phyloP scores from a whole-genome alignment of 495 filamentous ascomycete genomes.

The Penicillium cinerascens region DNA sequence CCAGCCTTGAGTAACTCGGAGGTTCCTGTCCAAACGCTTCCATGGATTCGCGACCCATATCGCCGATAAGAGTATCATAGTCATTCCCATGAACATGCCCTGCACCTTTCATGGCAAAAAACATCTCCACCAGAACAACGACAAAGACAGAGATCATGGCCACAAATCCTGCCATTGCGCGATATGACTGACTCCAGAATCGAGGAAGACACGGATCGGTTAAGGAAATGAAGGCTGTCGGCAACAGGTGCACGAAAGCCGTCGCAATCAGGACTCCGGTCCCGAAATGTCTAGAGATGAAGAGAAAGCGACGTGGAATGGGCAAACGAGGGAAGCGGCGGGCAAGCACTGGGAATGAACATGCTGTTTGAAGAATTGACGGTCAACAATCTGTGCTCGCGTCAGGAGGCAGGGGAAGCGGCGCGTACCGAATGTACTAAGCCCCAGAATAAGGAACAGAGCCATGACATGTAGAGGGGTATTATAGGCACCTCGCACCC shows the following conservation, averaged over 20 bases:
- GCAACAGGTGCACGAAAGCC: slow-evolving; percentile 83
- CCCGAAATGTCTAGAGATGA: slow-evolving; percentile 78
- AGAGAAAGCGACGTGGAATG: slow-evolving; percentile 56
- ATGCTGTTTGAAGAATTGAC: slow-evolving; percentile 32
- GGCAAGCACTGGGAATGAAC: slow-evolving; percentile 52
- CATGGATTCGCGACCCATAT: slow-evolving; percentile 22
- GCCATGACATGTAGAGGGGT: slow-evolving; percentile 69
- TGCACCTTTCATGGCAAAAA: slow-evolving; percentile 57
- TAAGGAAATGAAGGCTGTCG: slow-evolving; percentile 76
- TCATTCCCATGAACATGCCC: slow-evolving; percentile 48
- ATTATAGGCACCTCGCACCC: slow-evolving; percentile 57
- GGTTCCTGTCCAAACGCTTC: slow-evolving; percentile 16
- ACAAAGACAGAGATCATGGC: slow-evolving; percentile 74
- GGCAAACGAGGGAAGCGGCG: slow-evolving; percentile 47
- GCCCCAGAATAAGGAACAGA: slow-evolving; percentile 66
- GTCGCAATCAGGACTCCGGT: slow-evolving; percentile 84
- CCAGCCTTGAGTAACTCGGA: slow-evolving; percentile 22
- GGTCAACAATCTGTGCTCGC: background rate
- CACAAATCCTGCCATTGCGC: slow-evolving; percentile 71
- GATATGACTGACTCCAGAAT: slow-evolving; percentile 69
- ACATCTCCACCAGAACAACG: slow-evolving; percentile 74
- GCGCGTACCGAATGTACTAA: slow-evolving; percentile 67
- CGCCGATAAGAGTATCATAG: slow-evolving; percentile 43
- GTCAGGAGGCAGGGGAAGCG: background rate
- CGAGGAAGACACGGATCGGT: slow-evolving; percentile 75